Evolutionary conservation across 2,329 filamentous ascomycete genomes (phyloP), one percentile per base, ranked within the genome.

Genomic region (Alternaria sp.): DNA sequence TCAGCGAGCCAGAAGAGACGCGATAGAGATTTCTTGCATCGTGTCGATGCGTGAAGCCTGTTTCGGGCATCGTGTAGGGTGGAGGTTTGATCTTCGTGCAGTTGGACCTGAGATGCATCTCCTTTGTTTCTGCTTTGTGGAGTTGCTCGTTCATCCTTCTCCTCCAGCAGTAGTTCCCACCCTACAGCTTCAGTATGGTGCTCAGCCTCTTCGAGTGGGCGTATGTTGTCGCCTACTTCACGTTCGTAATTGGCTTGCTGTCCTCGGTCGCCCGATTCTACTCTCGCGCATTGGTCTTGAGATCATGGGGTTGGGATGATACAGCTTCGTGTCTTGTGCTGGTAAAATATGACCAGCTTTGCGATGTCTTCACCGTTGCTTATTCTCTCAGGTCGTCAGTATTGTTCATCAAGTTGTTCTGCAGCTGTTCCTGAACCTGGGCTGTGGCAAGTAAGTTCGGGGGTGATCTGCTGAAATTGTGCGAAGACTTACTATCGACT

Each of bases 221-320:
- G 9, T 59, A 59, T 36, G 26, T 21, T 7, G 40, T 54, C 5
- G 49, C 57, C 5, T 59, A 59, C 19, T 4, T 19, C 13, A 59
- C 57, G 1, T 59, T 59, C 26, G 51, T 12, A 26, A 19, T 59
- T 5, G 57, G 57, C 13, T 26, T 55, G 2, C 9, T 61, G 19
- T 61, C 59, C 1, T 50, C 49, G 11, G 13, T 61, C 15, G 23
- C 55, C 6, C 53, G 59, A n/a, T 60, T 60, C 7, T 60, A 60
- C 23, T 60, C 50, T 43, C 57, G 57, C 15, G 46, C 26, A n/a
- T 9, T 60, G 15, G 30, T 56, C n/a, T 15, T 55, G 30, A 30
- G 28, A 25, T 55, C 57, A 40, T 60, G 57, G 57, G 57, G 57
- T 15, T 60, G 50, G 57, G 57, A 60, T 36, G 57, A 60, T 26